Evolutionary conservation across 2,329 filamentous ascomycete species (phyloP).

Genomic region (Waltergamsia citrina): DNA sequence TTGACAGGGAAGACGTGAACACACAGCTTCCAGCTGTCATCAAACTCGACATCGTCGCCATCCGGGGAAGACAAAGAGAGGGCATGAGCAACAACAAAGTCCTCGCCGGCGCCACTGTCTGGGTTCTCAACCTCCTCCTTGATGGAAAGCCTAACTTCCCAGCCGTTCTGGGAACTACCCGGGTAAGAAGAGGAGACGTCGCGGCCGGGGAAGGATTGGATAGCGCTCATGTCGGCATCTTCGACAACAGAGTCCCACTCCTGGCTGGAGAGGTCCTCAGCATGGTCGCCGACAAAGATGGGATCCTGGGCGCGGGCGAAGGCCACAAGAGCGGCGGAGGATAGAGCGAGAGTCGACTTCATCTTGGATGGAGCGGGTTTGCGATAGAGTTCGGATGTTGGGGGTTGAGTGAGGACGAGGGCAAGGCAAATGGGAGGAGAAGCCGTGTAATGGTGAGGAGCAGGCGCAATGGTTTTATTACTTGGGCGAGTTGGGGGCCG

Average conservation of each 20-base stretch:
- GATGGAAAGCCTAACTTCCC: slow-evolving; percentile 4
- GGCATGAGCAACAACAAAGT: slow-evolving; percentile 2
- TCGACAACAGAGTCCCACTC: slow-evolving; percentile 2
- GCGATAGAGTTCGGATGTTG: neutral
- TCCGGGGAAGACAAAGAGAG: slow-evolving; percentile 5
- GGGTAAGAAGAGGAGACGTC: slow-evolving; percentile 6
- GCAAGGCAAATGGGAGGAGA: neutral
- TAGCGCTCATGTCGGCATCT: slow-evolving; percentile 5
- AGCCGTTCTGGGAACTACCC: slow-evolving; percentile 4
- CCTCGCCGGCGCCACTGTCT: neutral
- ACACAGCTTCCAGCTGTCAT: slow-evolving; percentile 8
- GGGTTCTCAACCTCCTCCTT: slow-evolving; percentile 1
- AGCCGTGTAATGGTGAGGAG: no score
- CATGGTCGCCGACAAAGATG: slow-evolving; percentile 3
- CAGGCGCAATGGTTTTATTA: no score
- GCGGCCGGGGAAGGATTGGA: slow-evolving; percentile 4
- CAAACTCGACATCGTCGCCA: slow-evolving; percentile 1
- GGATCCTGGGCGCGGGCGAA: slow-evolving; percentile 2
- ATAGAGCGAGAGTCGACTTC: slow-evolving; percentile 2
- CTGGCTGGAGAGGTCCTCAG: slow-evolving; percentile 3
- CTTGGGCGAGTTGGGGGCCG: no score
- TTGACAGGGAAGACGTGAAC: slow-evolving; percentile 6
- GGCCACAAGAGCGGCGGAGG: slow-evolving; percentile 3
- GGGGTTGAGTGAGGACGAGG: neutral
- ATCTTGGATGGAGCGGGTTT: slow-evolving; percentile 2